Evolutionary conservation across 768 basidiomycete species (phyloP).

Genomic region (Rhodocollybia butyracea): DNA sequence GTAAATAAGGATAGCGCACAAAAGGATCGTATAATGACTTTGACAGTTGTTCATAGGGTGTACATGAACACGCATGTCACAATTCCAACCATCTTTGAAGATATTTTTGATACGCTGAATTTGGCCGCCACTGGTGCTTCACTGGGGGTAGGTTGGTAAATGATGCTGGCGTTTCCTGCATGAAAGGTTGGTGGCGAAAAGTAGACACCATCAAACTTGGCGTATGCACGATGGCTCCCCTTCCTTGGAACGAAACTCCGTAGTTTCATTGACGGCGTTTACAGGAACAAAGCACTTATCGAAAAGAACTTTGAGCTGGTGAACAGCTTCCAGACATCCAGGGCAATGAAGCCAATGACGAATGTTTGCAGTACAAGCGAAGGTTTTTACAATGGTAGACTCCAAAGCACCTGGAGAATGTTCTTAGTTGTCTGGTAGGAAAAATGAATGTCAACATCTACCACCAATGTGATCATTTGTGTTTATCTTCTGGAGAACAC

Average conservation of each 20-base stretch:
- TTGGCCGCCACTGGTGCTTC: not conserved
- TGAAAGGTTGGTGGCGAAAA: not conserved
- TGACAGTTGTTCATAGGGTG: not conserved
- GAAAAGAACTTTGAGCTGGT: not conserved
- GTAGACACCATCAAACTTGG: not conserved
- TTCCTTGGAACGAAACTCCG: not conserved
- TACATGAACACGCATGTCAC: not conserved
- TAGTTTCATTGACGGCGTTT: not conserved
- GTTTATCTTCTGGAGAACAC: slow-evolving; percentile 28
- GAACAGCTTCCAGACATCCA: not conserved
- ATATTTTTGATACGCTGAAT: slow-evolving; percentile 1
- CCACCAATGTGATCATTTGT: slow-evolving; percentile 22
- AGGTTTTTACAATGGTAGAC: slow-evolving; percentile 1
- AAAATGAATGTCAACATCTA: not conserved
- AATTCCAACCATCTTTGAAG: not conserved
- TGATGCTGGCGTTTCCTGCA: not conserved
- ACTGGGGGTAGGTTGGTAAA: not conserved
- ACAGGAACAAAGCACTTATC: not conserved
- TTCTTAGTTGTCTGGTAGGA: not conserved
- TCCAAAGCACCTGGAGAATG: not conserved
- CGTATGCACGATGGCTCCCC: not conserved
- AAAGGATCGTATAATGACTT: slow-evolving; percentile 3
- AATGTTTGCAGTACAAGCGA: slow-evolving; percentile 2
- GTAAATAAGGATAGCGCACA: not conserved
- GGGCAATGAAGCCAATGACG: not conserved